Evolutionary conservation across 2,329 filamentous ascomycete genomes (phyloP), one percentile per base, ranked within the genome.

Genomic region (Aspergillus brunneoviolaceus): DNA sequence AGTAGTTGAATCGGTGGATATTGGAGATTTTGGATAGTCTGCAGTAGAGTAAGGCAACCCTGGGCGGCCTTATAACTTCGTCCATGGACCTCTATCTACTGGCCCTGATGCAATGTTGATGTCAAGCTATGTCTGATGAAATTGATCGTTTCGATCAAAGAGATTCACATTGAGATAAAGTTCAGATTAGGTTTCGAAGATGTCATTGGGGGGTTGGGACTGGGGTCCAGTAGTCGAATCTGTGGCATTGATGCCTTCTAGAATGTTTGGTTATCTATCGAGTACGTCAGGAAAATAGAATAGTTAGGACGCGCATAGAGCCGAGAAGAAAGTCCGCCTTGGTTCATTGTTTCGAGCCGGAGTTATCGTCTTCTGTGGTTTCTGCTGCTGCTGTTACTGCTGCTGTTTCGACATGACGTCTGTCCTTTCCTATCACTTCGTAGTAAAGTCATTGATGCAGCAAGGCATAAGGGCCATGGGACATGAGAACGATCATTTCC

Each of bases 101-200:
- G 25, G 49, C 11, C 33, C n/a, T 49, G 49, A 53, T 33, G 51
- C 21, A 56, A 51, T 14, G 25, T 59, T 57, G 53, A 56, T 31
- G 45, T 55, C 51, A 55, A 45, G 23, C 29, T 19, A 45, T 31
- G 49, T 50, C 49, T 29, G 14, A n/a, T 19, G 39, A 45, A 45
- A 27, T 12, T 12, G 4, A 31, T 50, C 9, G 2, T 3, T 11
- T 49, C 21, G 12, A 50, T 50, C 10, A 6, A 45, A 45, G 14
- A 16, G 33, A 7, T 50, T n/a, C 23, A 50, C 23, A 29, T 9
- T 14, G 23, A 50, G 23, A 50, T 45, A 21, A 4, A 29, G 42
- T 54, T 59, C 39, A 39, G 57, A 42, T 55, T 51, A 45, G 25
- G 51, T 54, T 55, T 29, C 4, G 47, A 51, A 12, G 31, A 45